A percentile compares a stretch with the other conserved stretches of the same genome.
Conservation (phyloP, 2,329 filamentous ascomycete genomes). For the Alternaria panax region DNA sequence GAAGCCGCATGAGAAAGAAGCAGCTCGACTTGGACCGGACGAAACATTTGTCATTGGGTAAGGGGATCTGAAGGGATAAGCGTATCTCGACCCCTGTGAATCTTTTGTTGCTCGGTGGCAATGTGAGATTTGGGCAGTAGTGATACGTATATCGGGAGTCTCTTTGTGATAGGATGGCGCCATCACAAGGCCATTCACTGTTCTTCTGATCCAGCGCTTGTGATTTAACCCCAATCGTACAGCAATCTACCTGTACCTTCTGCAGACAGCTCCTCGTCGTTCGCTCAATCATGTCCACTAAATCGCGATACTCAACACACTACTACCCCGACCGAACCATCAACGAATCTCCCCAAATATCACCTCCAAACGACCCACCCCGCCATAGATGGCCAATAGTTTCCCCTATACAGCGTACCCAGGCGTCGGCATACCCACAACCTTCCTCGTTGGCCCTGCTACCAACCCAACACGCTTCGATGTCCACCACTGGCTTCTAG, state of each 20-base stretch:
- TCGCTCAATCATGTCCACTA: fast-evolving
- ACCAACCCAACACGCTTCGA: conserved; percentile 5
- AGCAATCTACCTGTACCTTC: neutral
- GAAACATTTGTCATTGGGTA: neutral
- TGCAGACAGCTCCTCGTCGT: neutral
- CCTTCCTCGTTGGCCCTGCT: conserved; percentile 8
- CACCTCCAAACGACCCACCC: neutral
- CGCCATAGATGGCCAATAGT: neutral
- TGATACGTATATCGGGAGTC: no score
- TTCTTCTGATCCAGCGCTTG: neutral
- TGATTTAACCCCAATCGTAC: neutral
- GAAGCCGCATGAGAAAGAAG: conserved; percentile 10
- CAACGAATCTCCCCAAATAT: fast-evolving
- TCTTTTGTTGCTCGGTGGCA: neutral
- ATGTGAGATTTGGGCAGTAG: no score
- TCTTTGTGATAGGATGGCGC: neutral
- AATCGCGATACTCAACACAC: neutral
- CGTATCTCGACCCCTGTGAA: fast-evolving
- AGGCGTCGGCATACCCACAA: neutral
- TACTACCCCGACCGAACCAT: neutral
- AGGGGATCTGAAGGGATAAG: no score
- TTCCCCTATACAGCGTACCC: neutral
- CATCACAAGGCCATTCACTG: neutral
- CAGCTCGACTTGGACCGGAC: conserved; percentile 3
- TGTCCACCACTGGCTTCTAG: conserved; percentile 9